Conservation (phyloP, 2,329 filamentous ascomycete genomes). For the Microcyclosporella mali region DNA sequence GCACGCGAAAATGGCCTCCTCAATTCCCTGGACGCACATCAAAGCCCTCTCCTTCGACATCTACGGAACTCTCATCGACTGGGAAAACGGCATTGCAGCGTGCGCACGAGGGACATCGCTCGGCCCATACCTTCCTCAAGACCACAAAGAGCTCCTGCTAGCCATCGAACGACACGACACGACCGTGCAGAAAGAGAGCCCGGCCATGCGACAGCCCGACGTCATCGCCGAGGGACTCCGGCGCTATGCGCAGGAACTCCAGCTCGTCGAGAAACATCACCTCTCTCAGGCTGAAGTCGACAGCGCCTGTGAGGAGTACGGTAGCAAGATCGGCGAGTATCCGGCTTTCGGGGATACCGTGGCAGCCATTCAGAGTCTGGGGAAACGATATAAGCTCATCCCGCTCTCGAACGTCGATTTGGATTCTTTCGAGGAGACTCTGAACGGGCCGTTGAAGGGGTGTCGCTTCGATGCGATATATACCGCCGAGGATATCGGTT, state of each 20-base stretch:
- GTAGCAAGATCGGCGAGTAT: conserved; percentile 49
- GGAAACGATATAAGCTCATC: conserved; percentile 51
- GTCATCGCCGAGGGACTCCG: conserved; percentile 37
- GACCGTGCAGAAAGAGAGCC: conserved; percentile 48
- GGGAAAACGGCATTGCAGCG: conserved; percentile 60
- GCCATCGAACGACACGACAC: conserved; percentile 44
- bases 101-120: conserved; percentile 47
- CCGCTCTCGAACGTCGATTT: conserved; percentile 57
- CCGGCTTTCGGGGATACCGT: conserved; percentile 54
- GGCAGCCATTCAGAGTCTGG: conserved; percentile 46
- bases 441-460: conserved; percentile 46
- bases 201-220: conserved; percentile 53
- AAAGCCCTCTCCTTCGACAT: conserved; percentile 65
- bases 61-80: conserved; percentile 75
- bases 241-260: conserved; percentile 26
- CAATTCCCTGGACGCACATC: conserved; percentile 25
- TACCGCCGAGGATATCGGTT: conserved; percentile 65
- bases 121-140: conserved; percentile 41
- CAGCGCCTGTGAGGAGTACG: conserved; percentile 44
- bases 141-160: conserved; percentile 39
- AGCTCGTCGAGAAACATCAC: conserved; percentile 46
- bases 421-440: conserved; percentile 45
- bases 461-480: conserved; percentile 34
- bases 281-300: conserved; percentile 43
- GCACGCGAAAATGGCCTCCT: conserved; percentile 15